phyloP scores from a whole-genome alignment of 75 land plant genomes.

The Pinus tabuliformis region DNA sequence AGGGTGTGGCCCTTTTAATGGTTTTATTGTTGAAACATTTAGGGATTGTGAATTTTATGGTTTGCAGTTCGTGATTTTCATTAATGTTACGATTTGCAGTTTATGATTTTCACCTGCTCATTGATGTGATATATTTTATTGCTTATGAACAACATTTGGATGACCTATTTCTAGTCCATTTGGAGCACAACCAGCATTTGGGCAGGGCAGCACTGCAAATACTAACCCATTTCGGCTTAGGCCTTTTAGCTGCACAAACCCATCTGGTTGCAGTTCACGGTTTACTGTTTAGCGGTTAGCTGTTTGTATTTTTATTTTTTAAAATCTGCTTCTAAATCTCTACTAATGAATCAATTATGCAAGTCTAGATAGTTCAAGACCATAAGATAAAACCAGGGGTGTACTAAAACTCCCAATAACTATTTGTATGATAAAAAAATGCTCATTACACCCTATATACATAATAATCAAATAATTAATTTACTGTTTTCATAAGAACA shows the following conservation, averaged over 20 bases:
- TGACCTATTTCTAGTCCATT: conserved; percentile 67
- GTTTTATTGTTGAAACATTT: background rate
- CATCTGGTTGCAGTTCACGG: conserved; percentile 73
- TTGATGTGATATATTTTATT: background rate
- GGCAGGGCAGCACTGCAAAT: conserved; percentile 41
- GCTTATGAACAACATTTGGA: conserved; percentile 59
- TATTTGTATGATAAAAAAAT: too few species aligned
- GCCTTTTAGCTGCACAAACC: conserved; percentile 68
- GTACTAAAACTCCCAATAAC: too few species aligned
- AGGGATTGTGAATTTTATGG: background rate
- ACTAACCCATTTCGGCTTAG: conserved; percentile 76
- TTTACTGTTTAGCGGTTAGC: conserved; percentile 49
- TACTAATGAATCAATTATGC: too few species aligned
- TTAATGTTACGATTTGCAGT: background rate
- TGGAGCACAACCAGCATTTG: conserved; percentile 64
- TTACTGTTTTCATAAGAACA: too few species aligned
- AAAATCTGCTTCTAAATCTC: too few species aligned
- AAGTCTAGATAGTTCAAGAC: too few species aligned
- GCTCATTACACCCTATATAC: too few species aligned
- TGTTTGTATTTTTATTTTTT: too few species aligned
- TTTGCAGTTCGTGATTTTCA: background rate
- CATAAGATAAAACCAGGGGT: too few species aligned
- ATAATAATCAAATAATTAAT: too few species aligned
- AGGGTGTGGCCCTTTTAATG: background rate
- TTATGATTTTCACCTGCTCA: background rate